Evolutionary conservation across 2,329 filamentous ascomycete genomes (phyloP), one percentile per base, ranked within the genome.

Genomic region (Amauroascus verrucosus): DNA sequence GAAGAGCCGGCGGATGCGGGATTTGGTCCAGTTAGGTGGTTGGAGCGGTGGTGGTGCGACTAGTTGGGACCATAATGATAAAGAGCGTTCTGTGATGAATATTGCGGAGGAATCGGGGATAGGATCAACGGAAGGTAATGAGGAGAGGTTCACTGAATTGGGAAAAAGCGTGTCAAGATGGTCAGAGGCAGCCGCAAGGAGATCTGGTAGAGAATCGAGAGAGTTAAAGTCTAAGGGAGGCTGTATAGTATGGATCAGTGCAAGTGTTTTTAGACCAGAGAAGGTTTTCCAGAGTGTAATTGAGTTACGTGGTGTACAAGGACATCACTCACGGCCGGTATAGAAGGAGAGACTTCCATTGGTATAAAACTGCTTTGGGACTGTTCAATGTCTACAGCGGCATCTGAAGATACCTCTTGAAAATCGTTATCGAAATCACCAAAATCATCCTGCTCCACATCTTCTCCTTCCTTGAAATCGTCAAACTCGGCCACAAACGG

Each of bases 1-100:
- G 67, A 98, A 98, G 24, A 98, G 80, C 26, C 93, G 86, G 51
- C 93, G 84, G 62, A 95, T 98, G 49, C 90, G 87, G 50, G 89
- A 95, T 59, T 93, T 88, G 55, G 96, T 94, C 93, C 93, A 98
- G 69, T 98, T 93, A 0, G 93, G 91, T 5, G 93, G 93, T 63
- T 95, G 89, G 35, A 98, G 80, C 1, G 93, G 90, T 1, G 93
- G 93, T 18, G 93, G 91, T 1, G 91, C 91, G 28, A 96, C 88
- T 3, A 98, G 82, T 72, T 98, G 93, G 38, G 90, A 89, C 93
- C 93, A 98, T 32, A 98, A 77, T 0, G 93, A 96, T 53, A 87
- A 83, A 57, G 87, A 94, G 55, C 90, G 83, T 50, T 89, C 85
- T 38, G 88, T 94, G 52, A 88, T 81, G 70, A 96, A 93, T 48